A percentile compares a stretch with the other conserved stretches of the same genome.
phyloP scores from a whole-genome alignment of 176 grass and related monocot genomes.

The Miscanthus lutarioriparius region DNA sequence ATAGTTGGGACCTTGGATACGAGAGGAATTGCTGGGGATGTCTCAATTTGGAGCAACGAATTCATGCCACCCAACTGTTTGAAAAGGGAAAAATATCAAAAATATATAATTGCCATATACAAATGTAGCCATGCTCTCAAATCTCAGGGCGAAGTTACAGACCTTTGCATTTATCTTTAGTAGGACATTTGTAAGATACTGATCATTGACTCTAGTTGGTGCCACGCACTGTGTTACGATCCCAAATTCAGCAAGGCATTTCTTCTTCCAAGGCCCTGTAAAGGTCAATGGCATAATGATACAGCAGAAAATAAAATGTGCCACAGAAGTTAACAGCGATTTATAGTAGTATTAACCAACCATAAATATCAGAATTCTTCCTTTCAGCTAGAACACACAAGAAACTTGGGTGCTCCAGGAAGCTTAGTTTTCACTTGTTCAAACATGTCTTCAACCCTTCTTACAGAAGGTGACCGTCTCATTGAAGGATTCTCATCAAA shows the following conservation, averaged over 20 bases:
- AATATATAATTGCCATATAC: not conserved
- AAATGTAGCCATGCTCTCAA: not conserved
- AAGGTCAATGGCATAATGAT: not conserved
- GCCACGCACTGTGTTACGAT: slow-evolving; percentile 93
- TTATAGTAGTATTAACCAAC: slow-evolving; percentile 42
- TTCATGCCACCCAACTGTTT: slow-evolving; percentile 86
- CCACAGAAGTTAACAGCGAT: not conserved
- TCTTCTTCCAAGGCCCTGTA: slow-evolving; percentile 87
- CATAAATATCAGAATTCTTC: slow-evolving; percentile 95
- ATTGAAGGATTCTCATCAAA: slow-evolving; percentile 45
- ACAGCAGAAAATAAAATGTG: not conserved
- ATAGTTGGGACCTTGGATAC: slow-evolving; percentile 72
- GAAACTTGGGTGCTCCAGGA: slow-evolving; percentile 65
- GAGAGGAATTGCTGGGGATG: slow-evolving; percentile 53
- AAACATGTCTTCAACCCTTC: slow-evolving; percentile 44
- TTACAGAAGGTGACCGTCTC: slow-evolving; percentile 21
- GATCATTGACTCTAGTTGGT: slow-evolving; percentile 85
- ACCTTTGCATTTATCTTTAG: slow-evolving; percentile 98
- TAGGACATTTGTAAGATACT: slow-evolving; percentile 84
- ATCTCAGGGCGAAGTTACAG: not conserved
- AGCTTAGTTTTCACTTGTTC: slow-evolving; percentile 63
- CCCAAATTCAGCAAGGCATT: slow-evolving; percentile 88
- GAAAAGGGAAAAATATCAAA: not conserved
- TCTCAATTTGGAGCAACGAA: slow-evolving; percentile 66
- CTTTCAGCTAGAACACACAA: slow-evolving; percentile 88